phyloP scores from a whole-genome alignment of 768 basidiomycete species.

The Sutorius australiensis region DNA sequence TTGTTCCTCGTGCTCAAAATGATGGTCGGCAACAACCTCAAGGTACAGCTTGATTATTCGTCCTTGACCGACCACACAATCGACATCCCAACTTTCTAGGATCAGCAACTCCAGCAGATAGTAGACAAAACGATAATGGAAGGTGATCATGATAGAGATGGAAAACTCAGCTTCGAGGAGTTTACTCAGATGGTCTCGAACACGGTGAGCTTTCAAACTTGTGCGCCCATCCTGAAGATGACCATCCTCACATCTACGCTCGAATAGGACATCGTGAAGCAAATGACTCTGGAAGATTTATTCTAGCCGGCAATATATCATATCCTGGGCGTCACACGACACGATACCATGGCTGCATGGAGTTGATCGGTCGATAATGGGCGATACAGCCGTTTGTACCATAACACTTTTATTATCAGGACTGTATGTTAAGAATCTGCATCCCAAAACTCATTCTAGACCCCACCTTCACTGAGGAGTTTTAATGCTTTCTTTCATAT shows the following conservation, averaged over 20 bases:
- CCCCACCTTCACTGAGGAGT: background rate
- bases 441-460: conserved; percentile 2
- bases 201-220: conserved; percentile 54
- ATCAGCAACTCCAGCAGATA: conserved; percentile 98
- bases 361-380: conserved; percentile 6
- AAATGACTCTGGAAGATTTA: conserved; percentile 95
- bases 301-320: conserved; percentile 46
- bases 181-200: conserved; percentile 96
- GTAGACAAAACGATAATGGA: conserved; percentile 99
- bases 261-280: conserved; percentile 91
- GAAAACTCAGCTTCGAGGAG: conserved; percentile 95
- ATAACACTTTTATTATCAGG: conserved; percentile 15
- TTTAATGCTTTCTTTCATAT: background rate
- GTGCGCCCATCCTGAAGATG: background rate
- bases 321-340: conserved; percentile 17
- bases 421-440: conserved; percentile 18
- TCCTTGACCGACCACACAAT: background rate
- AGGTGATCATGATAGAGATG: conserved; percentile 96
- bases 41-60: conserved; percentile 46
- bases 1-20: conserved; percentile 98
- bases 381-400: conserved; percentile 22
- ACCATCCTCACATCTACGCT: conserved; percentile 6
- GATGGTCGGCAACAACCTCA: conserved; percentile 99
- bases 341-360: conserved; percentile 19
- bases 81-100: conserved; percentile 42